Evolutionary conservation across 1,284 basidiomycete species (phyloP), one percentile per base, ranked within the genome.

Genomic region (Microbotryum intermedium): DNA sequence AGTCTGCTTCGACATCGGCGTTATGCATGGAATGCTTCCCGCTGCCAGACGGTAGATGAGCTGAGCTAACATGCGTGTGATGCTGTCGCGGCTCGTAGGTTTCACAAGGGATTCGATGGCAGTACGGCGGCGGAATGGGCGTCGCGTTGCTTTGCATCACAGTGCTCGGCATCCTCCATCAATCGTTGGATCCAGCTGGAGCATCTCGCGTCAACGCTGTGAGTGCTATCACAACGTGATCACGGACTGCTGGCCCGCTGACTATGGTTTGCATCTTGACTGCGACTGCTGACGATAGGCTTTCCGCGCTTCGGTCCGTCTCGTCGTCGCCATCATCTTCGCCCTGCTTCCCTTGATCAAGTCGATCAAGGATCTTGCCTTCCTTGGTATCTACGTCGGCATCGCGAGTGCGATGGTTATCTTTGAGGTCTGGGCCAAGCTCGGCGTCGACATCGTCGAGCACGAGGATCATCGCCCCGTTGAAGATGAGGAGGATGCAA

Each of bases 361-460:
- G 25, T 21, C 18, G 28, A 9, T 55, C 1, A 25, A 26, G 44
- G 53, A 55, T 29, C 44, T 48, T 28, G 16, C 44, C 3, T 55
- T 55, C 29, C 53, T 55, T 5, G 21, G 23, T 13, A 39, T 34
- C 18, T 55, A 48, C 30, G 44, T 34, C 28, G 44, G 44, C 20
- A 25, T 47, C 18, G 44, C 45, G n/a, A 47, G 44, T 29, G 53
- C 44, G 9, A n/a, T 55, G 21, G 44, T 55, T 6, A n/a, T 55
- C 8, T 30, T 55, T 11, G 53, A 55, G 45, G 34, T 55, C 7
- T 55, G 30, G 28, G 53, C 53, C n/a, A 55, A 55, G 28, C 25
- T 55, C 25, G 53, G 53, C 1, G 21, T 30, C 20, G 53, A 55
- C n/a, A 30, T 46, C 45, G 45, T 29, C 28, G 46, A 47, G 44